phyloP scores from a whole-genome alignment of 1,139 yeast species.

The Candida sojae region DNA sequence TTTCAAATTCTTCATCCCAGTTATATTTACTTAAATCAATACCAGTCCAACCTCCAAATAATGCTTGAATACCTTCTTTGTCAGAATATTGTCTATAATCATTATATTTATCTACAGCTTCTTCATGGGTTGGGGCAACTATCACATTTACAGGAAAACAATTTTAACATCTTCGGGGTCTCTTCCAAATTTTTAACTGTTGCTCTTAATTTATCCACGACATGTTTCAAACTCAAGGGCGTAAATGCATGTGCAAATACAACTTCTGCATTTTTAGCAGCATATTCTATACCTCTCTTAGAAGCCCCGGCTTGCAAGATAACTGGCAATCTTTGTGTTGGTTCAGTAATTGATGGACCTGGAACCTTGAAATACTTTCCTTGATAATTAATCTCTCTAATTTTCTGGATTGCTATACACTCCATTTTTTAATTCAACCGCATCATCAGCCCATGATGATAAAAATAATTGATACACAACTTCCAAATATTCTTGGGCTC shows the following conservation, averaged over 20 bases:
- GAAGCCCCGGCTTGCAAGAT: constrained; percentile 49
- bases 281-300: constrained; percentile 36
- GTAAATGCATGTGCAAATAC: constrained; percentile 31
- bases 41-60: constrained; percentile 35
- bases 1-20: constrained; percentile 25
- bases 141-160: constrained; percentile 26
- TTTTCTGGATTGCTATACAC: constrained; percentile 21
- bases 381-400: constrained; percentile 23
- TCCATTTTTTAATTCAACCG: constrained; percentile 29
- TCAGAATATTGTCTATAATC: constrained; percentile 29
- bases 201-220: constrained; percentile 24
- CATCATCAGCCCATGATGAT: constrained; percentile 47
- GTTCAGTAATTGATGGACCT: constrained; percentile 44
- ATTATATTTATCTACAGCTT: constrained; percentile 27
- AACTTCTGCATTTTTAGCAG: constrained; percentile 44
- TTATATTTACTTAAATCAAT: constrained; percentile 29
- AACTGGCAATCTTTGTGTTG: constrained; percentile 42
- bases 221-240: constrained; percentile 24
- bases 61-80: constrained; percentile 33
- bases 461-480: constrained; percentile 38
- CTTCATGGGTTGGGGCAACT: constrained; percentile 33
- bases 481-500: constrained; percentile 42
- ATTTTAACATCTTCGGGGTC: constrained; percentile 29
- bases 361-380: constrained; percentile 41
- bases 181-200: constrained; percentile 29